Percentiles rank a stretch among this genome's conserved stretches.
phyloP scores from a whole-genome alignment of 305 asterid genomes.

The Solanum hybrid region DNA sequence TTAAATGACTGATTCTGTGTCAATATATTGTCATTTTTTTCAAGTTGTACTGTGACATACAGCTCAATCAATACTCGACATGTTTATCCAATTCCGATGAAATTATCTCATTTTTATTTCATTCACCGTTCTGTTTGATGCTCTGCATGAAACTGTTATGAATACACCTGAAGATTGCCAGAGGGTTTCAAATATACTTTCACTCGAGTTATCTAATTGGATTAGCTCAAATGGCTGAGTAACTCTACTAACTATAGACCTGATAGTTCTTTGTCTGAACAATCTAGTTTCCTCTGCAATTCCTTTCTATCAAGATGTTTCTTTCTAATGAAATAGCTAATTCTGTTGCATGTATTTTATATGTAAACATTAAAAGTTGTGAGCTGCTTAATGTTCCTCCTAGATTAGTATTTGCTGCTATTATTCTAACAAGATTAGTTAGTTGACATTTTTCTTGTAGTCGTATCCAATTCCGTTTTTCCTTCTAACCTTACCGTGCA shows the following conservation, averaged over 20 bases:
- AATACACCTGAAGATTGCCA: neutral
- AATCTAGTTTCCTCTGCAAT: neutral
- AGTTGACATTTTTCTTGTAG: neutral
- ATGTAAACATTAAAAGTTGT: neutral
- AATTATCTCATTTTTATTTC: neutral
- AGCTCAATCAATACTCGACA: neutral
- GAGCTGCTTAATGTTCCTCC: neutral
- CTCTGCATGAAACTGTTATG: neutral
- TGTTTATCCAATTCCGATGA: neutral
- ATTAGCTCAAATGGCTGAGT: neutral
- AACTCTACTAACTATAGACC: neutral
- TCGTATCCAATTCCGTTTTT: neutral
- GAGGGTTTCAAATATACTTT: neutral
- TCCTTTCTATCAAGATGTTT: neutral
- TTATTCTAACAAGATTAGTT: neutral
- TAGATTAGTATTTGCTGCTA: neutral
- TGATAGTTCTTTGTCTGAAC: neutral
- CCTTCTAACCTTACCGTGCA: neutral
- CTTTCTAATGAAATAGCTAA: neutral
- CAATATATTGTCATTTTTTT: neutral
- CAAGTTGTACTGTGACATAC: neutral
- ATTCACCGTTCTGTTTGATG: neutral
- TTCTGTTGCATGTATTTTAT: neutral
- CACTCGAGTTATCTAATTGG: neutral
- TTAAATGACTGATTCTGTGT: neutral